Conservation (phyloP, 2,329 filamentous ascomycete species). For the Diaporthe ilicicola region DNA sequence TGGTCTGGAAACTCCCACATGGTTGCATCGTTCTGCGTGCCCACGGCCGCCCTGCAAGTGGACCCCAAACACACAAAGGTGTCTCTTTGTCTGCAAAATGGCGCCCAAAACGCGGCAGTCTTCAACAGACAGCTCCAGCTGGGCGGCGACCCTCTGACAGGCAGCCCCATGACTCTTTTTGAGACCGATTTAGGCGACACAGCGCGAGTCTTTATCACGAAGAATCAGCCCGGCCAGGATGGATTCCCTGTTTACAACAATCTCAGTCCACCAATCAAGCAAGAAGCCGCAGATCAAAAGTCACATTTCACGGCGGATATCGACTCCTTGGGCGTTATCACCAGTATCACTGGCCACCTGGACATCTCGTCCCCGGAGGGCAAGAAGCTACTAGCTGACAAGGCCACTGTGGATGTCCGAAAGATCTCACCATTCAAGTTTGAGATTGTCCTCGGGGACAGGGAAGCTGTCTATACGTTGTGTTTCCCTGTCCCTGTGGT, state of each 20-base stretch:
- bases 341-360: constrained; percentile 49
- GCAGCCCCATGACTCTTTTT: constrained; percentile 41
- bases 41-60: constrained; percentile 45
- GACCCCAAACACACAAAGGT: constrained; percentile 44
- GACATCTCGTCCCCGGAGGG: constrained; percentile 47
- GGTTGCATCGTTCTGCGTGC: constrained; percentile 52
- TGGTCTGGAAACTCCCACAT: constrained; percentile 50
- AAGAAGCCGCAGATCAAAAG: background rate
- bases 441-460: constrained; percentile 49
- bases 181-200: constrained; percentile 43
- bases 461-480: constrained; percentile 43
- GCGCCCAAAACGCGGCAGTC: constrained; percentile 35
- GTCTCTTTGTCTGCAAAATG: constrained; percentile 43
- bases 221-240: constrained; percentile 46
- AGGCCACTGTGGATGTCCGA: constrained; percentile 44
- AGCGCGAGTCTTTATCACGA: constrained; percentile 49
- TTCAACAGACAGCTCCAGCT: constrained; percentile 36
- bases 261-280: background rate
- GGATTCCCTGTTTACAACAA: constrained; percentile 36
- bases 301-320: constrained; percentile 43
- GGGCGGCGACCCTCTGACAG: constrained; percentile 36
- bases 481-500: constrained; percentile 52
- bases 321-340: constrained; percentile 42
- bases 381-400: constrained; percentile 48
- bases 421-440: constrained; percentile 52